These are phyloP conservation scores for Centella asiatica DNA, from an alignment of 129 eudicot species.

Conservation along the genomic window DNA sequence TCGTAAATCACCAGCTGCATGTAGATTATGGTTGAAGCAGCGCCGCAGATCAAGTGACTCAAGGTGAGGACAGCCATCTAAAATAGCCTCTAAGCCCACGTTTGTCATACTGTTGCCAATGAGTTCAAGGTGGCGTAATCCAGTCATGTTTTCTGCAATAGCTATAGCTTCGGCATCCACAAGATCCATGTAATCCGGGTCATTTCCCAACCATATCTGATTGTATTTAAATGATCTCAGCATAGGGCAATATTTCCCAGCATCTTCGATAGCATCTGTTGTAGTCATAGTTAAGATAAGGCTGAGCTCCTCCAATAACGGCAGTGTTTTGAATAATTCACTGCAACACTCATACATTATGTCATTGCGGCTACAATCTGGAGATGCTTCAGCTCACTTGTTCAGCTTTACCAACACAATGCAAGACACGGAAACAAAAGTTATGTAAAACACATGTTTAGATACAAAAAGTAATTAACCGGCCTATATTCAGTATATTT, in stretches of 20 bases:
- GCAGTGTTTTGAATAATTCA: constrained; percentile 7
- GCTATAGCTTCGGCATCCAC: constrained; percentile 14
- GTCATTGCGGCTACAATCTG: not conserved
- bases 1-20: not conserved
- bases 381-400: constrained; percentile 15
- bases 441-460: too few relatives aligned
- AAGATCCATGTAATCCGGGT: not conserved
- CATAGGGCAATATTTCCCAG: constrained; percentile 15
- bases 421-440: not conserved
- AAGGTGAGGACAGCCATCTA: constrained; percentile 17
- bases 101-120: constrained; percentile 16
- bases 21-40: constrained; percentile 12
- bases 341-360: not conserved
- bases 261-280: not conserved
- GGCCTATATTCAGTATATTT: too few relatives aligned
- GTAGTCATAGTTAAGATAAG: not conserved
- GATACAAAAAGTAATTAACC: too few relatives aligned
- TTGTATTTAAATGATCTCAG: constrained; percentile 21
- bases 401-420: constrained; percentile 4
- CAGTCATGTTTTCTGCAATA: constrained; percentile 19
- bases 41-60: constrained; percentile 24
- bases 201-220: not conserved
- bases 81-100: constrained; percentile 16
- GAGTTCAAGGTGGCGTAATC: constrained; percentile 18
- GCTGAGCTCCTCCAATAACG: constrained; percentile 20